Evolutionary conservation across 495 filamentous ascomycete species (phyloP).

Genomic region (Friedmanniomyces simplex): DNA sequence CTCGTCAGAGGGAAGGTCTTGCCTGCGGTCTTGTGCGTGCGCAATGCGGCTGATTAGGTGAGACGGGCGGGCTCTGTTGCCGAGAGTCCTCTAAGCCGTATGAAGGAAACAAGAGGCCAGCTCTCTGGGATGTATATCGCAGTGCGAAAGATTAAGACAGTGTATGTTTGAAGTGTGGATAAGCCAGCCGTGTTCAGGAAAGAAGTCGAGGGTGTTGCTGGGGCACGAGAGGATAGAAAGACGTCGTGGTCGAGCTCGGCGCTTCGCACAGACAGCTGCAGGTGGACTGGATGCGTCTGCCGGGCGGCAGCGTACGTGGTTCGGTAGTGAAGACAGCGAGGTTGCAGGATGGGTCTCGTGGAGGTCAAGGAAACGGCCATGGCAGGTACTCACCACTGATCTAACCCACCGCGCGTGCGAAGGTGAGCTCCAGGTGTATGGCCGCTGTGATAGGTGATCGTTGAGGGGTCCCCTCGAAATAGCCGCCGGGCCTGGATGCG

Average conservation of each 20-base stretch:
- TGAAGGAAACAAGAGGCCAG: conserved; percentile 15
- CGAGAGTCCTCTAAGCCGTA: not conserved
- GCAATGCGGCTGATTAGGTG: conserved; percentile 2
- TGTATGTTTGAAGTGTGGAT: conserved; percentile 4
- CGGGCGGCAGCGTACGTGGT: not conserved
- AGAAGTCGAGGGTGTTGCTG: not conserved
- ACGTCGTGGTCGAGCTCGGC: conserved; percentile 3
- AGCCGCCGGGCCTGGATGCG: conserved; percentile 28
- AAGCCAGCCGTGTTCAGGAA: conserved; percentile 15
- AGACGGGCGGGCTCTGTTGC: not conserved
- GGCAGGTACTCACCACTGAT: conserved; percentile 28
- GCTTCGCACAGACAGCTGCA: conserved; percentile 20
- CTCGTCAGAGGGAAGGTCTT: conserved; percentile 13
- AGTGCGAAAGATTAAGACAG: not conserved
- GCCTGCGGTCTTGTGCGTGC: not conserved
- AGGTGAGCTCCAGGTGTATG: not conserved
- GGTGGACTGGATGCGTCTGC: not conserved
- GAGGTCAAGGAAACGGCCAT: conserved; percentile 15
- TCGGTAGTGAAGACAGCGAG: conserved; percentile 17
- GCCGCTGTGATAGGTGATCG: conserved; percentile 26
- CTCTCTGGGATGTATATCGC: conserved; percentile 6
- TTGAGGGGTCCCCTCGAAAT: conserved; percentile 23
- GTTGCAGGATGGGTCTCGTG: conserved; percentile 20
- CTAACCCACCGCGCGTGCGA: conserved; percentile 20
- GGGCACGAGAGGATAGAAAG: conserved; percentile 6